Evolutionary conservation across 768 basidiomycete species (phyloP).

Genomic region (Leccinum fibrillosum): DNA sequence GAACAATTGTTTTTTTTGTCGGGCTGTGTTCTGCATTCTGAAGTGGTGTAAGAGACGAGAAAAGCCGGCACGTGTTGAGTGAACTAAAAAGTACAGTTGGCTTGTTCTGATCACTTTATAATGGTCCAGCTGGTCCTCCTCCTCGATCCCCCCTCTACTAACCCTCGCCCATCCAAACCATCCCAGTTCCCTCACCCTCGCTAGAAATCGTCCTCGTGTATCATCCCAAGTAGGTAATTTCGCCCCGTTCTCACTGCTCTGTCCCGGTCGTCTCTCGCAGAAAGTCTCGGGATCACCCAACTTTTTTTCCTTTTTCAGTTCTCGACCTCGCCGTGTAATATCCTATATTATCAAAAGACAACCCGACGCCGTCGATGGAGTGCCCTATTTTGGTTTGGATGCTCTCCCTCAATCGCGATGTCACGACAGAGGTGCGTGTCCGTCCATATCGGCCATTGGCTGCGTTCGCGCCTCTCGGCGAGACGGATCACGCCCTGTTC

Average conservation of each 20-base stretch:
- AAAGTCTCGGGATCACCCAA: neutral
- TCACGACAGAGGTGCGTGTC: conserved; percentile 55
- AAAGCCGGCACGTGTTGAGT: conserved; percentile 21
- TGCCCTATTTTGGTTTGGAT: conserved; percentile 79
- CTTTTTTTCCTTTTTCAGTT: neutral
- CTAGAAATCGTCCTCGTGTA: neutral
- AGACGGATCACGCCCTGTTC: conserved; percentile 1
- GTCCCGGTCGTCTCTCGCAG: neutral
- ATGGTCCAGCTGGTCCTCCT: conserved; percentile 13
- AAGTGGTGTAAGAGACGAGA: neutral
- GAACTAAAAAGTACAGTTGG: conserved; percentile 26
- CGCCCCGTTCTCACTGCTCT: neutral
- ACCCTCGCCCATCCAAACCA: neutral
- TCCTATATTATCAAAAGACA: conserved; percentile 2
- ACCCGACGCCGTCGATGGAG: conserved; percentile 34
- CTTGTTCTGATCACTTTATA: conserved; percentile 29
- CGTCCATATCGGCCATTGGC: neutral
- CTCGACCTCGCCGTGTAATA: neutral
- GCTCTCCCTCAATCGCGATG: conserved; percentile 72
- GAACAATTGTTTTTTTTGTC: no score
- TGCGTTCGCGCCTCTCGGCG: neutral
- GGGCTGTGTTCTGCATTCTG: conserved; percentile 1
- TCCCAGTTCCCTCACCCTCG: neutral
- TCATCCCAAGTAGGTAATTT: conserved; percentile 1
- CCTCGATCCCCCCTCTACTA: neutral